phyloP scores from a whole-genome alignment of 495 filamentous ascomycete genomes.

The Xylaria grammica region DNA sequence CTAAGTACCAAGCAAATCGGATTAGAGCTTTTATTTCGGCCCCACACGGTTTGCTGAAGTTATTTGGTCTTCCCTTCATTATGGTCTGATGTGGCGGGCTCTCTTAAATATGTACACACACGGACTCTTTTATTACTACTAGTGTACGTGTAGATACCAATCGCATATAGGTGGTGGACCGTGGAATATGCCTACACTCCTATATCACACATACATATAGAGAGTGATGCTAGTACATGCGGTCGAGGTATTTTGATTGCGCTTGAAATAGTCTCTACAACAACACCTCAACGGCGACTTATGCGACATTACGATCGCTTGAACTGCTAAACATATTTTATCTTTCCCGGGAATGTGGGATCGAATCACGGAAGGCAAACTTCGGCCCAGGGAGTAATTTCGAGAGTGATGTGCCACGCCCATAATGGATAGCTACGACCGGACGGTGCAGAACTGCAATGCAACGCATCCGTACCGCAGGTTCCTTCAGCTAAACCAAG shows the following conservation, averaged over 20 bases:
- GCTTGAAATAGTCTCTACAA: too few relatives aligned
- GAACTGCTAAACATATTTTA: too few relatives aligned
- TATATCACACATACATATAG: constrained; percentile 1
- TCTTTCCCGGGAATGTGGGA: background rate
- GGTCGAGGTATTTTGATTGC: too few relatives aligned
- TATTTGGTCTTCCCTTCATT: constrained; percentile 15
- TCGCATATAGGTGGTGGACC: background rate
- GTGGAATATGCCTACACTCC: constrained; percentile 8
- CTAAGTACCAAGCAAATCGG: constrained; percentile 20
- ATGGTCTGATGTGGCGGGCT: constrained; percentile 27
- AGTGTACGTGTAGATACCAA: background rate
- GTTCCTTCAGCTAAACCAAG: constrained; percentile 7
- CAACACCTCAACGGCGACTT: background rate
- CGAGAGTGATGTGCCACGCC: background rate
- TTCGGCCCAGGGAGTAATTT: background rate
- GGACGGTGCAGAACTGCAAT: constrained; percentile 6
- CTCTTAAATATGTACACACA: constrained; percentile 3
- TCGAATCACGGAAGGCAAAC: background rate
- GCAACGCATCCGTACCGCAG: constrained; percentile 11
- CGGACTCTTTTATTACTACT: background rate
- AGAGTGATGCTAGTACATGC: too few relatives aligned
- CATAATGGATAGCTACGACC: background rate
- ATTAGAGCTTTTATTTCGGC: constrained; percentile 7
- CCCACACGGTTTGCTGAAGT: constrained; percentile 18
- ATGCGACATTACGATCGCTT: too few relatives aligned